Conservation (phyloP, 1,284 basidiomycete species). For the Boletus holoroseus region DNA sequence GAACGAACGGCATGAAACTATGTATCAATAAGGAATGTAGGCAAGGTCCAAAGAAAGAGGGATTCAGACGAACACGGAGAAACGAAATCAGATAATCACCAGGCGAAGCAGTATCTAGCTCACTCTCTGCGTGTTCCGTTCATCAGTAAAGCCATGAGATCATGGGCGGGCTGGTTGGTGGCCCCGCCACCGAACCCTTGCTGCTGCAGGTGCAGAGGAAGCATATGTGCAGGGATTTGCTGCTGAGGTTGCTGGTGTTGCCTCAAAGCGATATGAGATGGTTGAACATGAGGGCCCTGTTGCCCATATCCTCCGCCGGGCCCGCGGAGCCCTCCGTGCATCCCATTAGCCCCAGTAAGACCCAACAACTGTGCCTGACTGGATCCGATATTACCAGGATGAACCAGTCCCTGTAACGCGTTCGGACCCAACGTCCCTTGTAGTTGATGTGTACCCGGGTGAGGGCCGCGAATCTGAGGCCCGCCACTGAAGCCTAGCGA, state of each 20-base stretch:
- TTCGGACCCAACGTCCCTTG: slow-evolving; percentile 42
- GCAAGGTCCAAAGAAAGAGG: slow-evolving; percentile 21
- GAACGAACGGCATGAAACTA: slow-evolving; percentile 26
- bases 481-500: slow-evolving; percentile 44
- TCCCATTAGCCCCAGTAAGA: slow-evolving; percentile 37
- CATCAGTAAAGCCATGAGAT: slow-evolving; percentile 76
- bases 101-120: slow-evolving; percentile 23
- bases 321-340: slow-evolving; percentile 39
- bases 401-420: slow-evolving; percentile 42
- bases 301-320: slow-evolving; percentile 46
- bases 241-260: slow-evolving; percentile 41
- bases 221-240: slow-evolving; percentile 50
- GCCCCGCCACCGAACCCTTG: slow-evolving; percentile 43
- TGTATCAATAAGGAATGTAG: slow-evolving; percentile 33
- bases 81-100: slow-evolving; percentile 15
- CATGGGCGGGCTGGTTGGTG: slow-evolving; percentile 55
- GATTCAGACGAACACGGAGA: slow-evolving; percentile 7
- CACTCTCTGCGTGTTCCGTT: slow-evolving; percentile 61
- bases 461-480: slow-evolving; percentile 48
- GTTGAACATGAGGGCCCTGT: slow-evolving; percentile 44
- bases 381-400: slow-evolving; percentile 49
- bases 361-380: slow-evolving; percentile 42
- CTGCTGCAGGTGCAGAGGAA: slow-evolving; percentile 59
- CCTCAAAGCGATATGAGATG: slow-evolving; percentile 39
- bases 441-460: slow-evolving; percentile 46